phyloP scores from a whole-genome alignment of 495 filamentous ascomycete genomes.

The Penicillium cosmopolitanum region DNA sequence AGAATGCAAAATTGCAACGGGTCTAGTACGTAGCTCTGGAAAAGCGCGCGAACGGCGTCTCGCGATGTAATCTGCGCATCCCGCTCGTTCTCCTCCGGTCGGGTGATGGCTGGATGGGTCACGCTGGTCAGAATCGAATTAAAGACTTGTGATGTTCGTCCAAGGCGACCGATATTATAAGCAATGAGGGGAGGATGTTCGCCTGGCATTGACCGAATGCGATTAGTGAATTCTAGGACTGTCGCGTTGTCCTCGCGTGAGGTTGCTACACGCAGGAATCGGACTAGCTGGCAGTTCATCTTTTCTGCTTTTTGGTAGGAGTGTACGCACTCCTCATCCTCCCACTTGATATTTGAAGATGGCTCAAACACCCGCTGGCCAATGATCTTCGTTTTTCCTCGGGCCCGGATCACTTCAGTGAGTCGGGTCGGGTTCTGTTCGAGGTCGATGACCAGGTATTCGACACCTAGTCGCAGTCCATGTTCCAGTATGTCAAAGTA shows the following conservation, averaged over 20 bases:
- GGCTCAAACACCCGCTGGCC: constrained; percentile 63
- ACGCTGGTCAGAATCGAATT: constrained; percentile 70
- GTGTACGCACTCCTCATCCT: constrained; percentile 57
- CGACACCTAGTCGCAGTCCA: constrained; percentile 71
- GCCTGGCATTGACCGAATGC: constrained; percentile 43
- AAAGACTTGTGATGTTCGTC: constrained; percentile 68
- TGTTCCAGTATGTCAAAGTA: constrained; percentile 61
- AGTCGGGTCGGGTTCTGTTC: constrained; percentile 49
- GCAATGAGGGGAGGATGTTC: constrained; percentile 62
- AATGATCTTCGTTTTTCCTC: constrained; percentile 75
- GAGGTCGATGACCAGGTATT: constrained; percentile 72
- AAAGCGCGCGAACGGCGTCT: constrained; percentile 60
- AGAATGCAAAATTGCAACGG: constrained; percentile 76
- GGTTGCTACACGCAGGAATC: constrained; percentile 65
- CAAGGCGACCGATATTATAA: constrained; percentile 72
- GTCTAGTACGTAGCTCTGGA: constrained; percentile 59
- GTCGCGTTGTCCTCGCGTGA: constrained; percentile 61
- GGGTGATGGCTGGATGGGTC: constrained; percentile 64
- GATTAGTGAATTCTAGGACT: constrained; percentile 58
- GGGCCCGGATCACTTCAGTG: constrained; percentile 50
- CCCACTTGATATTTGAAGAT: constrained; percentile 60
- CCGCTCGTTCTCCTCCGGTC: constrained; percentile 26
- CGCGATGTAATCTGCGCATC: constrained; percentile 56
- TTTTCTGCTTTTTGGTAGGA: constrained; percentile 60
- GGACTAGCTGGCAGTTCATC: constrained; percentile 72